Evolutionary conservation across 2,329 filamentous ascomycete species (phyloP).

Genomic region (Cytospora leucostoma): DNA sequence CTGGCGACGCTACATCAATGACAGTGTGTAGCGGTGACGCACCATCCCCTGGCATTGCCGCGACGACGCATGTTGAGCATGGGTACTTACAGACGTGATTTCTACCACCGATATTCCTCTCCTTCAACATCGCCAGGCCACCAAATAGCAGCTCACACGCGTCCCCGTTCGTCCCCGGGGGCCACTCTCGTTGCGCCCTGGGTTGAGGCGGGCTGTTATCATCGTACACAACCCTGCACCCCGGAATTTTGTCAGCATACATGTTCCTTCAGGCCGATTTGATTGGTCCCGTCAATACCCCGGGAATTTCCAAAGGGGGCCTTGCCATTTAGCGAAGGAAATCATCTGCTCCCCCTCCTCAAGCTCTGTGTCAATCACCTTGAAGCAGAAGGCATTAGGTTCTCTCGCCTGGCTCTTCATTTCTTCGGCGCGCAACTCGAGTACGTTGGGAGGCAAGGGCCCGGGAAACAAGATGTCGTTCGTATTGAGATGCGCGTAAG

Average conservation of each 20-base stretch:
- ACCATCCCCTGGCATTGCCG: background rate
- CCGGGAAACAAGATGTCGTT: constrained; percentile 37
- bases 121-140: constrained; percentile 29
- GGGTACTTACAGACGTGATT: constrained; percentile 35
- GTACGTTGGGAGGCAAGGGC: constrained; percentile 19
- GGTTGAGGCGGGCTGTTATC: constrained; percentile 30
- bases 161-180: constrained; percentile 35
- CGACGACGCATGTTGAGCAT: background rate
- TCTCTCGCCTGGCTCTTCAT: constrained; percentile 30
- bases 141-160: constrained; percentile 39
- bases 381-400: constrained; percentile 34
- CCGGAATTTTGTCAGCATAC: background rate
- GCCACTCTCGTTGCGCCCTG: constrained; percentile 28
- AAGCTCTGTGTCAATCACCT: constrained; percentile 39
- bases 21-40: too few relatives aligned
- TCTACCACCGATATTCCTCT: constrained; percentile 30
- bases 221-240: constrained; percentile 16
- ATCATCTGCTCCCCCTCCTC: constrained; percentile 35
- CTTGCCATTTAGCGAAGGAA: constrained; percentile 38
- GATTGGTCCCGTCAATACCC: background rate
- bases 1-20: background rate
- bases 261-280: background rate
- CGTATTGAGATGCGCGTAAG: constrained; percentile 39
- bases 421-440: constrained; percentile 22
- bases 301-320: constrained; percentile 18